Conservation (phyloP, 2,329 filamentous ascomycete genomes). For the Talaromyces sp. region DNA sequence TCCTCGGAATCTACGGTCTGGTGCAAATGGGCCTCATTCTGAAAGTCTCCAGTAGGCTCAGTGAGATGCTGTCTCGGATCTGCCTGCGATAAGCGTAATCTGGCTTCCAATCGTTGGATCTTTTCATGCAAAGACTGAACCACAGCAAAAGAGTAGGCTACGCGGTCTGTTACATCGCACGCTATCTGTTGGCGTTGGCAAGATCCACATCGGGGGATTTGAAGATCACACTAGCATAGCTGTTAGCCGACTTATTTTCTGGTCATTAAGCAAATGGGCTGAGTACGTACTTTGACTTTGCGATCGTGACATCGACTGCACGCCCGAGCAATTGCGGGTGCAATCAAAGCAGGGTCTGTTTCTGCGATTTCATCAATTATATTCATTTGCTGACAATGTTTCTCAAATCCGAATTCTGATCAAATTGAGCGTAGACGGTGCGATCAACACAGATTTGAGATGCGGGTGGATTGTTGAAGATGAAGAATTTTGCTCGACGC, state of each 20-base stretch:
- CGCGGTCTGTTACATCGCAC: neutral
- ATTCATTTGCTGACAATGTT: neutral
- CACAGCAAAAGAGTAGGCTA: neutral
- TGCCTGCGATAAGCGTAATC: neutral
- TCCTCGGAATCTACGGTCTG: neutral
- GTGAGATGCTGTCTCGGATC: slow-evolving; percentile 5
- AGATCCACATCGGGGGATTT: neutral
- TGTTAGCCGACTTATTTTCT: neutral
- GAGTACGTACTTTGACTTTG: slow-evolving; percentile 3
- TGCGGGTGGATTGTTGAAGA: neutral
- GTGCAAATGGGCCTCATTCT: neutral
- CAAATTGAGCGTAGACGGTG: neutral
- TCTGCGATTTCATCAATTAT: neutral
- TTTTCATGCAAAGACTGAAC: slow-evolving; percentile 1
- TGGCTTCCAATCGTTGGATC: slow-evolving; percentile 2
- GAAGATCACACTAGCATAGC: neutral
- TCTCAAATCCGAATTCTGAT: neutral
- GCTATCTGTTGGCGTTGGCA: neutral
- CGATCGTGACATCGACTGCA: slow-evolving; percentile 5
- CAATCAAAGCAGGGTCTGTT: neutral
- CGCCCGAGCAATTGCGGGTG: neutral
- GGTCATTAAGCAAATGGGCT: neutral
- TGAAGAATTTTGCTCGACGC: neutral
- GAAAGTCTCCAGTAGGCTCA: neutral
- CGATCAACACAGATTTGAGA: neutral